Base-by-base conservation (phyloP, 75 land plant genomes). In the Ceratopteris richardii region DNA sequence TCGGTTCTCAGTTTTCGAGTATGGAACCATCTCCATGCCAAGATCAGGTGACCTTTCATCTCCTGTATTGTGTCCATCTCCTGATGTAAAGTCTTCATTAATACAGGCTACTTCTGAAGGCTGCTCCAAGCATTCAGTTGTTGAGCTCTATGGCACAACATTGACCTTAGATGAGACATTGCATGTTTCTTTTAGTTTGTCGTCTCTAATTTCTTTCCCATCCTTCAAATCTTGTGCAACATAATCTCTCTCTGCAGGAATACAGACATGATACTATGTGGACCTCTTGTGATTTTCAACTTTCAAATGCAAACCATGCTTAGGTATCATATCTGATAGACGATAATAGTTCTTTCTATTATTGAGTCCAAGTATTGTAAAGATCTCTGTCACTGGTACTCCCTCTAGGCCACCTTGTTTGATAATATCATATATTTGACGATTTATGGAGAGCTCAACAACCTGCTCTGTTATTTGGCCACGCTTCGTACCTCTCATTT, bases 401-500 rank as follows among this genome's bases (percentile, higher is more conserved):
- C 99, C 99, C 28, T 80, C 80, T 51, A 74, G 56, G 44, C 96
- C 96, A 60, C 44, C 80, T 56, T 75, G 69, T 47, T 82, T 81
- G 78, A 95, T 66, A 57, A 86, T 69, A 43, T 95, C 90, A 78
- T 82, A 86, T 22, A 95, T 86, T 67, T 87, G 88, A 44, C 75
- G 83, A 40, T 86, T 86, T 44, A 90, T 57, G 10, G 88, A 81
- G 60, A 84, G 82, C 58, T 95, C 99, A 30, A 80, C 73, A 56
- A 85, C 70, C 61, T 86, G 95, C 0, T 94, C 82, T 51, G 81
- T 83, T 0, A 72, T 50, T 50, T 76, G 80, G 14, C 78, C 82
- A 46, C 77, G 74, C 55, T 77, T 85, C 36, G 70, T 74, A 65
- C 65, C 63, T 37, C 76, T 79, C n/a, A 51, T 71, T 71, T 42